These are phyloP conservation scores for Suhomyces emberorum DNA, from an alignment of 805 yeast genomes.

Conservation along the genomic window DNA sequence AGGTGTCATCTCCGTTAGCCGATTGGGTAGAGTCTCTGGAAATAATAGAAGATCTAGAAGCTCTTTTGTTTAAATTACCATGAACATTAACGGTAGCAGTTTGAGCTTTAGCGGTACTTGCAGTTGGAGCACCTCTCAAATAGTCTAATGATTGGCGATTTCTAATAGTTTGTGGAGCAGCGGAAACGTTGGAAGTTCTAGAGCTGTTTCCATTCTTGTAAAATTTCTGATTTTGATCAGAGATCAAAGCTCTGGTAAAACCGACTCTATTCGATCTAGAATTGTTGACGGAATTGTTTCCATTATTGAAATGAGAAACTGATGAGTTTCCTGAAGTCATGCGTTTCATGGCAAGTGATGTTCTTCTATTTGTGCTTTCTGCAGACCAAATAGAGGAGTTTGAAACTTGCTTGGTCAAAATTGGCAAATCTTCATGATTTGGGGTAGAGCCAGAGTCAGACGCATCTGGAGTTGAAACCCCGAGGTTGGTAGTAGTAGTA, in stretches of 20 bases:
- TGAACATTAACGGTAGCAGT: neutral
- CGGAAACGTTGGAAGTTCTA: conserved; percentile 5
- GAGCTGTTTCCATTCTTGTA: conserved; percentile 16
- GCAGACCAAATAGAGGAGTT: conserved; percentile 37
- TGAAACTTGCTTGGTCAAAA: conserved; percentile 24
- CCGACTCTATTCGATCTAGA: conserved; percentile 26
- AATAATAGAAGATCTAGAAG: conserved; percentile 33
- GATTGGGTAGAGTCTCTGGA: conserved; percentile 28
- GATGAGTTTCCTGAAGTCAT: conserved; percentile 28
- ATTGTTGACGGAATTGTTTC: conserved; percentile 10
- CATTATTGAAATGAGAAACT: conserved; percentile 22
- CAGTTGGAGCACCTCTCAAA: conserved; percentile 12
- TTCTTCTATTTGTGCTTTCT: conserved; percentile 24
- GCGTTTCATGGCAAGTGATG: conserved; percentile 30
- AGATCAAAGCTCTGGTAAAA: conserved; percentile 37
- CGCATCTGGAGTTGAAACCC: conserved; percentile 1
- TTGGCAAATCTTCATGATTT: conserved; percentile 1
- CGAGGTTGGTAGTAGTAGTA: conserved; percentile 5
- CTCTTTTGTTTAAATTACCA: conserved; percentile 23
- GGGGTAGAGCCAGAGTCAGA: neutral
- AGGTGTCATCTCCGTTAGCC: conserved; percentile 23
- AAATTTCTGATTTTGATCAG: conserved; percentile 27
- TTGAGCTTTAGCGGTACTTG: neutral
- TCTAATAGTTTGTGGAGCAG: conserved; percentile 1
- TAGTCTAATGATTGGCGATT: conserved; percentile 27